These are phyloP conservation scores for Panicum virgatum DNA, from an alignment of 202 grass and related monocot genomes.

Conservation along the genomic window DNA sequence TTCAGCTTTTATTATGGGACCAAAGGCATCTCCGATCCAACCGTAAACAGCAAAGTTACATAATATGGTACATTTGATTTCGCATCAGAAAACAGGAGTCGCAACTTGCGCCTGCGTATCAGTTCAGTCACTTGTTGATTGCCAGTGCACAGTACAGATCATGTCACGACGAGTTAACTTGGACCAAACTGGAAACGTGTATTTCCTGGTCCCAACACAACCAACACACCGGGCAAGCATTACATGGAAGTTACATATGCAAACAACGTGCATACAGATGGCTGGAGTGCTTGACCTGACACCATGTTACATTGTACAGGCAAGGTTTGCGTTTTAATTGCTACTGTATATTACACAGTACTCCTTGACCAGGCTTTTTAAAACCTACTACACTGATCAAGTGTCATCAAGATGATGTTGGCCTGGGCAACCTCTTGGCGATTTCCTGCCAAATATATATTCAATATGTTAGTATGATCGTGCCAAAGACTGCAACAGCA, in stretches of 20 bases:
- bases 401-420: constrained; percentile 24
- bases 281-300: neutral
- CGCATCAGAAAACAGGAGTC: neutral
- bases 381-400: constrained; percentile 1
- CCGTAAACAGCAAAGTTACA: neutral
- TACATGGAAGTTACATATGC: constrained; percentile 12
- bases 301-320: neutral
- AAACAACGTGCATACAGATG: neutral
- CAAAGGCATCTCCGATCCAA: neutral
- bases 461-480: neutral
- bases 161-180: neutral
- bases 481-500: neutral
- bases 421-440: constrained; percentile 39
- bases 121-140: neutral
- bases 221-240: constrained; percentile 1
- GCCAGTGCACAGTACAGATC: neutral
- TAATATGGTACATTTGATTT: neutral
- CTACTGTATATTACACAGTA: constrained; percentile 20
- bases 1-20: neutral
- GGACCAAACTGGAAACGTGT: neutral
- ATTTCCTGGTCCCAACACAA: neutral
- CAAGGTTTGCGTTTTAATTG: too few relatives aligned
- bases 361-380: constrained; percentile 6
- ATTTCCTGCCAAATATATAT: constrained; percentile 33
- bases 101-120: neutral